A percentile compares a stretch with the other conserved stretches of the same genome.
Conservation (phyloP, 148 eudicot genomes). For the Dysphania ambrosioides region DNA sequence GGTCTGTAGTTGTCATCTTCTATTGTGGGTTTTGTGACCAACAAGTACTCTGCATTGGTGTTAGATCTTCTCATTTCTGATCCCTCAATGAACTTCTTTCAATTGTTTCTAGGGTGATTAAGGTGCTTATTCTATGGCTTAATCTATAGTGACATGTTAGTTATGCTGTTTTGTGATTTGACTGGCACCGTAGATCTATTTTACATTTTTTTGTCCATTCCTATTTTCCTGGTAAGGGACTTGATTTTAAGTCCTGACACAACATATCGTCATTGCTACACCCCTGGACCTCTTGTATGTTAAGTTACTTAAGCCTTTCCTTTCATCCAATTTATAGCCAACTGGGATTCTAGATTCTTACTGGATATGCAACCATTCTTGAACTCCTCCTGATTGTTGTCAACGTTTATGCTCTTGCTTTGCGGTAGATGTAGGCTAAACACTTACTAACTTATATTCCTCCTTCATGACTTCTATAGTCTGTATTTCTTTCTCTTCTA, state of each 20-base stretch:
- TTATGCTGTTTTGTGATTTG: background rate
- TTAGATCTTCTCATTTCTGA: background rate
- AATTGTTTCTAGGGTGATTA: background rate
- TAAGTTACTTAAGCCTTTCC: background rate
- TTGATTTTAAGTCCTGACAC: background rate
- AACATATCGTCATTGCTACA: background rate
- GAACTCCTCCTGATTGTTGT: background rate
- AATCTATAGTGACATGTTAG: background rate
- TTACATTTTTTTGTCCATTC: background rate
- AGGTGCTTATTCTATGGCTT: background rate
- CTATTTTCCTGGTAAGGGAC: background rate
- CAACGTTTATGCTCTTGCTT: background rate
- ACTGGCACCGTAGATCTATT: background rate
- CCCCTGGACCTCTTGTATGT: background rate
- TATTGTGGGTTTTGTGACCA: background rate
- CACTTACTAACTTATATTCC: background rate
- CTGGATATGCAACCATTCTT: background rate
- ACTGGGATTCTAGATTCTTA: background rate
- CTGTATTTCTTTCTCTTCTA: slow-evolving; percentile 10
- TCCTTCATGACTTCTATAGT: slow-evolving; percentile 5
- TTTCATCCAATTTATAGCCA: background rate
- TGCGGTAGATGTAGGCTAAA: background rate
- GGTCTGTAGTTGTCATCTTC: background rate
- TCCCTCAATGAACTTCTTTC: background rate
- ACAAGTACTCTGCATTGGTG: background rate